These are phyloP conservation scores for Nyctanthes arbortristis DNA, from an alignment of 257 asterid species.

Conservation along the genomic window DNA sequence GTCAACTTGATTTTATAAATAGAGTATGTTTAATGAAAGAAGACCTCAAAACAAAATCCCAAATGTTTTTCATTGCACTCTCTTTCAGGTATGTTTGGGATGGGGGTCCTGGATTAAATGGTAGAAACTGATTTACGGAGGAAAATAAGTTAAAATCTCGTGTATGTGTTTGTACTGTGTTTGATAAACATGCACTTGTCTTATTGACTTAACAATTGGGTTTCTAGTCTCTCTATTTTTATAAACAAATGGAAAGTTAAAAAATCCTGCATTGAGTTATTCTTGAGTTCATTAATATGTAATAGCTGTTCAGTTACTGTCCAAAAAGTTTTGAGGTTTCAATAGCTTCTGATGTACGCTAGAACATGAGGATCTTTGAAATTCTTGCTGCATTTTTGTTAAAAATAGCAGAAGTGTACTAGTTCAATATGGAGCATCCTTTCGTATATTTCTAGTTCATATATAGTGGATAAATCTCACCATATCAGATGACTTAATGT, in stretches of 20 bases:
- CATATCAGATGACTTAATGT: constrained; percentile 30
- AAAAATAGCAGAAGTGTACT: neutral
- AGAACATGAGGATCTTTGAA: neutral
- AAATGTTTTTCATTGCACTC: neutral
- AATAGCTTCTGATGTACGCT: neutral
- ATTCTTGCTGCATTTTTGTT: too few species aligned
- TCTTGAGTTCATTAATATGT: neutral
- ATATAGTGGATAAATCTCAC: neutral
- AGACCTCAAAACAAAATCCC: neutral
- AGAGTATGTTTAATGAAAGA: neutral
- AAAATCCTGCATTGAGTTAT: neutral
- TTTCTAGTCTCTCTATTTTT: too few species aligned
- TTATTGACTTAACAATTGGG: neutral
- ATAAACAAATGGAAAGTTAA: too few species aligned
- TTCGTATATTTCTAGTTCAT: neutral
- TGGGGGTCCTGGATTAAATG: constrained; percentile 36
- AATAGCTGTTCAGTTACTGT: neutral
- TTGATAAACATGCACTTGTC: neutral
- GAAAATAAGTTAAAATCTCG: neutral
- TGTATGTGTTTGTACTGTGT: neutral
- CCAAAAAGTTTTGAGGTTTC: neutral
- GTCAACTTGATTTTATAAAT: constrained; percentile 9
- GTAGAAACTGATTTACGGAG: neutral
- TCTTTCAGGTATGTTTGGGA: neutral
- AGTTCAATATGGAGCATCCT: neutral